Evolutionary conservation across 345 rosid species (phyloP).

Genomic region (Lenwebbia sp.): DNA sequence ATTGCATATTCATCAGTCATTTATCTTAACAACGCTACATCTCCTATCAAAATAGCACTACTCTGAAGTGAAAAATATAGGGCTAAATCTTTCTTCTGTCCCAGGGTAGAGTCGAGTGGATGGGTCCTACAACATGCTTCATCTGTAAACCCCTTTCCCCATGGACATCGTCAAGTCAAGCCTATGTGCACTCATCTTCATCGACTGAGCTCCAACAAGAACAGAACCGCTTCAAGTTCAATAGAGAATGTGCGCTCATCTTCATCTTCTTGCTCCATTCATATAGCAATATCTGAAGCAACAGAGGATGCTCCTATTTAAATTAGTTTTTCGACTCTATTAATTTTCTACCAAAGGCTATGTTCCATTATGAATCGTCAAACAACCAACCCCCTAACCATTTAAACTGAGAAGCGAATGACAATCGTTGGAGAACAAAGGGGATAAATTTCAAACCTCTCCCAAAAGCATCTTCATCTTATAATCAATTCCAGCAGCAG

Average conservation of each 20-base stretch:
- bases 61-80: background rate
- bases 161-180: background rate
- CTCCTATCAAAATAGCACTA: background rate
- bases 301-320: background rate
- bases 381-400: background rate
- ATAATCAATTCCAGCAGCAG: background rate
- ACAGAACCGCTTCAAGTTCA: background rate
- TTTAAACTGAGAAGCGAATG: background rate
- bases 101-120: background rate
- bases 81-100: background rate
- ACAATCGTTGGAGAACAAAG: background rate
- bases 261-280: background rate
- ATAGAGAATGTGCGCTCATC: background rate
- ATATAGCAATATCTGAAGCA: background rate
- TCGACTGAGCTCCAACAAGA: background rate
- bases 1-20: background rate
- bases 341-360: background rate
- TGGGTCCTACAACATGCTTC: background rate
- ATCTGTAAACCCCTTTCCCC: background rate
- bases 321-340: background rate
- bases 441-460: background rate
- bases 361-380: background rate
- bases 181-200: background rate
- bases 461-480: background rate
- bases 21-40: background rate